Conservation (phyloP, 2,329 filamentous ascomycete species). For the Penicillium sp. region DNA sequence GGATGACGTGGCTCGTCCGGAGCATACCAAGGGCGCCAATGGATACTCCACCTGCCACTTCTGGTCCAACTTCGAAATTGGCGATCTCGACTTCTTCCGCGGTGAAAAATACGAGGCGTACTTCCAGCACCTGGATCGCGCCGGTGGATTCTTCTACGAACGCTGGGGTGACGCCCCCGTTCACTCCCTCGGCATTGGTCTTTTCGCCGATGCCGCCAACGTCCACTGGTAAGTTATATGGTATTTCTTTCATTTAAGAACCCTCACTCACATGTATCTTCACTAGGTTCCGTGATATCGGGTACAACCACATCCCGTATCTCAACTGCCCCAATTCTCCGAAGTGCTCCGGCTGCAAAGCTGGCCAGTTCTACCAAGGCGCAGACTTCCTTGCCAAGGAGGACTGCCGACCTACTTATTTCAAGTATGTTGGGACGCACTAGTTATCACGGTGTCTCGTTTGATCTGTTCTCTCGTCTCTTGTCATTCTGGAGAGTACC, state of each 20-base stretch:
- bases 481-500: conserved; percentile 13
- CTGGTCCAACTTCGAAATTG: conserved; percentile 99
- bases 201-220: conserved; percentile 87
- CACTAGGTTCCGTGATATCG: conserved; percentile 93
- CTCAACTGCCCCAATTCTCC: conserved; percentile 98
- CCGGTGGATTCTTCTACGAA: conserved; percentile 98
- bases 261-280: conserved; percentile 2
- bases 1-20: conserved; percentile 71
- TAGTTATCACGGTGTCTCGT: conserved; percentile 41
- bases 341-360: conserved; percentile 85
- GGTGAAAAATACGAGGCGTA: conserved; percentile 90
- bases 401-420: conserved; percentile 94
- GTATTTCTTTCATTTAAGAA: background rate
- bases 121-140: conserved; percentile 89
- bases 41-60: conserved; percentile 99
- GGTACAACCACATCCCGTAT: conserved; percentile 97
- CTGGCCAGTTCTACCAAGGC: conserved; percentile 84
- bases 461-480: conserved; percentile 7
- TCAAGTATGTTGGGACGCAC: conserved; percentile 85
- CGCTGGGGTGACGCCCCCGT: conserved; percentile 97
- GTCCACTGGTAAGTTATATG: conserved; percentile 75
- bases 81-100: conserved; percentile 87
- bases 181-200: conserved; percentile 84
- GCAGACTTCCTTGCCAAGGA: conserved; percentile 81
- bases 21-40: conserved; percentile 75